Evolutionary conservation across 352 stramenopile genomes (phyloP).

Genomic region (Phytophthora tubulina): DNA sequence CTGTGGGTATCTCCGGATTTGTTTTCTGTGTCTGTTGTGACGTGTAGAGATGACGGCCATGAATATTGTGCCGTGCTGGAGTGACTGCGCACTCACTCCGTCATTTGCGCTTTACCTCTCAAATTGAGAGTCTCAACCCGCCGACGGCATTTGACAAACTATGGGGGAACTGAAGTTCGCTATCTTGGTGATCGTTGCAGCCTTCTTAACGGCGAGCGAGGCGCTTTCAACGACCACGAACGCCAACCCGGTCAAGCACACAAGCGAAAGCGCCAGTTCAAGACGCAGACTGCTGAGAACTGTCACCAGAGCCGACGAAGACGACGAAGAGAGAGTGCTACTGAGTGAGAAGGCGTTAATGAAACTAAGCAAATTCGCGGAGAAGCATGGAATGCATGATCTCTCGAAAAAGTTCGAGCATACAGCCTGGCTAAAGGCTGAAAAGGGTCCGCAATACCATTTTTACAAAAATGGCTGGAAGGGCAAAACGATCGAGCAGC

Average conservation of each 20-base stretch:
- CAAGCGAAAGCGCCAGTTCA: background rate
- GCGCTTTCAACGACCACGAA: background rate
- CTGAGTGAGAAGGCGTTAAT: background rate
- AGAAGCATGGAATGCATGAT: constrained; percentile 3
- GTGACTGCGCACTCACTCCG: too few species aligned
- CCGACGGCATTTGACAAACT: background rate
- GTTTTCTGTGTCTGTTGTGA: background rate
- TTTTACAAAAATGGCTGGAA: constrained; percentile 9
- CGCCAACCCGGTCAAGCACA: background rate
- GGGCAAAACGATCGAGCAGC: background rate
- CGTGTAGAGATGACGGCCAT: background rate
- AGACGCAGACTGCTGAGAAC: background rate
- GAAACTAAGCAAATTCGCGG: constrained; percentile 6
- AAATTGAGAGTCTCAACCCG: background rate
- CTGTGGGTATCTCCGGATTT: background rate
- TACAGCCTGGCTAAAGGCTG: constrained; percentile 10
- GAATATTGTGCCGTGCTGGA: too few species aligned
- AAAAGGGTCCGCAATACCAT: background rate
- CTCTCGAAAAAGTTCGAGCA: constrained; percentile 16
- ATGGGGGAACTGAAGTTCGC: constrained; percentile 1
- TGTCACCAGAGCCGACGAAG: background rate
- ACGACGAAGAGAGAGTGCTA: constrained; percentile 13
- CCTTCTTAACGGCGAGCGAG: background rate
- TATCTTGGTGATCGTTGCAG: background rate
- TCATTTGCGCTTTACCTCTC: too few species aligned